Conservation (phyloP, 2,329 filamentous ascomycete genomes). For the Colletotrichum sidae region DNA sequence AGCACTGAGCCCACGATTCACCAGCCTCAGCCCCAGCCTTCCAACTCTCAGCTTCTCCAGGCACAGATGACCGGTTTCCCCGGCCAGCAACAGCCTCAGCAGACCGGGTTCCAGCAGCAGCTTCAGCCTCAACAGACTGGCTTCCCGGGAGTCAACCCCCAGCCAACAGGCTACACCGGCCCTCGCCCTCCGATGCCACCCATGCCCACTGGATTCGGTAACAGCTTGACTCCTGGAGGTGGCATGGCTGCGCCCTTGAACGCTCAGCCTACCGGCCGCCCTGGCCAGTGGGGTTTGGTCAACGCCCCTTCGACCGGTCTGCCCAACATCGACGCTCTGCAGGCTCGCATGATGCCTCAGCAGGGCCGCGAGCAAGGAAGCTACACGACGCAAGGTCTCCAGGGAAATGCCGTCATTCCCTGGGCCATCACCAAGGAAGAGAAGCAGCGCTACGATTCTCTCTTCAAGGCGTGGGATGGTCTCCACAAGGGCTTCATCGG, state of each 20-base stretch:
- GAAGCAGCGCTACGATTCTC: conserved; percentile 94
- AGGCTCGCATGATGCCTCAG: conserved; percentile 97
- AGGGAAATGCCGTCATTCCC: conserved; percentile 94
- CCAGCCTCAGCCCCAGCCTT: conserved; percentile 79
- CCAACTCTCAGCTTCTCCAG: conserved; percentile 74
- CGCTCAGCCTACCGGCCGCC: conserved; percentile 91
- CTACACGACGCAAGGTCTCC: conserved; percentile 87
- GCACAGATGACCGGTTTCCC: conserved; percentile 78
- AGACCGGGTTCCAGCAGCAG: conserved; percentile 56
- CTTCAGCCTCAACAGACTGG: conserved; percentile 79
- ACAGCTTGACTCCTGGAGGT: conserved; percentile 60
- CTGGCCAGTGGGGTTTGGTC: conserved; percentile 98
- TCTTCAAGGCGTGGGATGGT: conserved; percentile 97
- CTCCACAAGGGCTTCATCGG: conserved; percentile 92
- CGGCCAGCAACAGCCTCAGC: conserved; percentile 66
- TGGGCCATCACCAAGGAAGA: conserved; percentile 99
- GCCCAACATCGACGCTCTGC: conserved; percentile 92
- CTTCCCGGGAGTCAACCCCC: conserved; percentile 69
- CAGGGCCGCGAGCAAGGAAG: conserved; percentile 85
- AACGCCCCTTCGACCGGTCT: conserved; percentile 91
- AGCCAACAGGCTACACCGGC: conserved; percentile 83
- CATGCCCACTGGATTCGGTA: conserved; percentile 75
- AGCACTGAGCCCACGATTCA: conserved; percentile 67
- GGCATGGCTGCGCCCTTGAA: conserved; percentile 79
- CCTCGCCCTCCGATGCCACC: conserved; percentile 85